Base-by-base conservation (phyloP, 75 land plant species). In the Pinus albicaulis region DNA sequence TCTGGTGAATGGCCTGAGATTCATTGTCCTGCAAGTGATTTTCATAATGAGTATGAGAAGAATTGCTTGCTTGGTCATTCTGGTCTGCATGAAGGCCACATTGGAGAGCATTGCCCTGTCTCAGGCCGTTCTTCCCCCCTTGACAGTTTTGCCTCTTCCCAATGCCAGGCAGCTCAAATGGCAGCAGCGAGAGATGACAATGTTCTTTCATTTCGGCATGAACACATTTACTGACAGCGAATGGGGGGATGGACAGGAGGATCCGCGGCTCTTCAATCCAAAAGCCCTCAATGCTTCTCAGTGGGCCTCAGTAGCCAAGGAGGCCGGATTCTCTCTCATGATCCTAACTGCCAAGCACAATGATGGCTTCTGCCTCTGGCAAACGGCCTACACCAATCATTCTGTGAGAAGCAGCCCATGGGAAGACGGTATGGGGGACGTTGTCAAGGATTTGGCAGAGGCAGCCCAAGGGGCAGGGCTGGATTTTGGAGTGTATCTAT, bases 351-450 rank as follows among this genome's bases (percentile, higher is more conserved):
- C 95, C 52, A 97, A 97, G 56, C 99, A 97, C 77, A 95, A 95
- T 58, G 99, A 97, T 58, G 99, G 99, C 4, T 97, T 97, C 80
- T 97, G 98, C 88, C 74, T 97, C 70, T 97, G 99, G 99, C 99
- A 94, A 55, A 89, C 99, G 1, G 63, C 38, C 31, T 96, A 92
- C 84, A 92, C 99, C 7, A 80, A 86, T 52, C 92, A 97, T 68
- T 92, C 95, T 13, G 93, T 94, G 2, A 58, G 24, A 16, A 25
- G 57, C 76, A 90, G 93, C 61, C 38, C 56, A 17, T 96, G 99
- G 99, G 82, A 74, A 59, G 66, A 74, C 56, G 99, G 98, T 4
- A 69, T 61, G 2, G 99, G 98, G 0, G 99, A 97, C 63, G 90
- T 97, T 26, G 93, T 97, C 19, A 58, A 74, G 4, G 99, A 92